A percentile compares a stretch with the other conserved stretches of the same genome.
Conservation (phyloP, 768 basidiomycete genomes). For the Rhodocollybia butyracea region DNA sequence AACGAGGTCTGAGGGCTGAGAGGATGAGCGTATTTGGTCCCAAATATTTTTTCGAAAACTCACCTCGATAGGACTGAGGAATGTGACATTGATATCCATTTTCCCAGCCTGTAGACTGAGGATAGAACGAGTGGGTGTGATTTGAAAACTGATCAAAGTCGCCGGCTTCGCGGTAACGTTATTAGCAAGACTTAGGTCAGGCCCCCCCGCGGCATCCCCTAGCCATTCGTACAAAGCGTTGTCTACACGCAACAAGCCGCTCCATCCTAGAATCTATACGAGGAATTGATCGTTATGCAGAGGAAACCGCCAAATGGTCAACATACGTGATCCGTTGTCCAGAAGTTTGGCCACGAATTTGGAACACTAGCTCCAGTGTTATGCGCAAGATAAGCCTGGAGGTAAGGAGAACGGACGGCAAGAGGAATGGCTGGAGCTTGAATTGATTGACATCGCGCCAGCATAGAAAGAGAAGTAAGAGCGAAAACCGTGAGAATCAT, state of each 20-base stretch:
- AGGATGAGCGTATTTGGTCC: background rate
- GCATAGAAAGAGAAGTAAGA: background rate
- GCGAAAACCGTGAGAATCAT: too few relatives aligned
- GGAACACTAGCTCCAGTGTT: background rate
- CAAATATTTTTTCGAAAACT: background rate
- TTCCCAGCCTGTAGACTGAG: constrained; percentile 50
- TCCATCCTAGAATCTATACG: constrained; percentile 7
- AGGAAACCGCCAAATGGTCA: background rate
- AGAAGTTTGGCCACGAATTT: constrained; percentile 13
- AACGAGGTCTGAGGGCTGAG: constrained; percentile 15
- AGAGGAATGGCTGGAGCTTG: constrained; percentile 19
- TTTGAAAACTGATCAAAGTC: constrained; percentile 3
- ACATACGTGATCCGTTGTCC: constrained; percentile 12
- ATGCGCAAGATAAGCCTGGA: constrained; percentile 13
- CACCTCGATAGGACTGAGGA: constrained; percentile 36
- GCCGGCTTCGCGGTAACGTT: background rate
- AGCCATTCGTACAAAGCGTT: constrained; percentile 9
- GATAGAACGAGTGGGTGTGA: constrained; percentile 21
- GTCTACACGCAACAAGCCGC: constrained; percentile 12
- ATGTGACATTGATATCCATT: constrained; percentile 46
- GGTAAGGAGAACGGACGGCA: constrained; percentile 22
- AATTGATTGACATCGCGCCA: background rate
- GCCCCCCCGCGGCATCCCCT: background rate
- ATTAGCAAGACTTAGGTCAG: constrained; percentile 13
- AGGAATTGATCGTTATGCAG: too few relatives aligned